Evolutionary conservation across 2,329 filamentous ascomycete species (phyloP), one percentile per base, ranked within the genome.

Genomic region (Phaeosphaeriaceae sp.): DNA sequence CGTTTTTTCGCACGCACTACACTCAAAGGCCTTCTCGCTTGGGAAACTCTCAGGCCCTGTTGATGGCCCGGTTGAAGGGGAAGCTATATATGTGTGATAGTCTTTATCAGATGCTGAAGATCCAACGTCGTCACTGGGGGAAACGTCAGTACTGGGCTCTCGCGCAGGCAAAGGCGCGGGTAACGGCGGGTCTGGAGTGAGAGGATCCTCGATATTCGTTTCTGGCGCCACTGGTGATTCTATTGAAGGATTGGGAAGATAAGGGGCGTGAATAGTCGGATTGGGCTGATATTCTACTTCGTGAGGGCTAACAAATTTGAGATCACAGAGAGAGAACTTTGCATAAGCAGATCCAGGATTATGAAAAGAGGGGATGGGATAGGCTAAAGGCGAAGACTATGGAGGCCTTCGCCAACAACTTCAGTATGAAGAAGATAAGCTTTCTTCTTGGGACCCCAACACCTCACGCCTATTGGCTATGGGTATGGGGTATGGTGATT

Each of bases 231-330:
- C 17, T 13, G n/a, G 20, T 9, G 20, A 13, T 15, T 28, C 17
- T 4, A 15, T n/a, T 4, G 37, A 40, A n/a, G 37, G n/a, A n/a
- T 11, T 28, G 13, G 6, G 9, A 3, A 32, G 29, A 26, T 30
- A 42, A 16, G 39, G 39, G 11, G 23, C 23, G 29, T 47, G 44
- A 40, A 46, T 40, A 20, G 18, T 8, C 6, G 35, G 35, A 18
- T 46, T 46, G 23, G 40, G 8, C 4, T 40, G 13, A 26, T 33
- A 13, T 23, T 46, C 44, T 28, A 46, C 44, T 18, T 46, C 36
- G 23, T 46, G 20, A 28, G 44, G 44, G 3, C n/a, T 33, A 40
- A 46, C 29, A 26, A 40, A 40, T 11, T 28, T 29, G 30, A 18
- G 26, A 36, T 23, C 20, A 28, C 17, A 44, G 35, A 39, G 34